phyloP scores from a whole-genome alignment of 2,329 filamentous ascomycete genomes.

The Drechslerella coelobrocha region DNA sequence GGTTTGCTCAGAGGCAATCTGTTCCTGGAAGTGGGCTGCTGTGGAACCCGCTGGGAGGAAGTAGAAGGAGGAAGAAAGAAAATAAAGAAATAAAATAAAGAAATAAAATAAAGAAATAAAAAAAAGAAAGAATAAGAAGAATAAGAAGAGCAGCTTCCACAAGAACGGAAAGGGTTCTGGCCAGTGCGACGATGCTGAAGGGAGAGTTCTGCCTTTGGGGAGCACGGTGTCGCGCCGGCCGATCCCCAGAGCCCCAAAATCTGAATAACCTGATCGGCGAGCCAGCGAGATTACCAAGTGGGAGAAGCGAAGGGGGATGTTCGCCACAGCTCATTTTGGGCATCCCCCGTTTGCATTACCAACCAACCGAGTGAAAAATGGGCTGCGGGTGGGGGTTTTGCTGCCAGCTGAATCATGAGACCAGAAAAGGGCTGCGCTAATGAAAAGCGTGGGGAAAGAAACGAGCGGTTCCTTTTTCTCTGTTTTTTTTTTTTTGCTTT shows the following conservation, averaged over 20 bases:
- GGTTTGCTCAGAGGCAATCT: constrained; percentile 27
- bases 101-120: no score
- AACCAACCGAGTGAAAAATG: constrained; percentile 46
- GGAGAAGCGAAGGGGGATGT: constrained; percentile 40
- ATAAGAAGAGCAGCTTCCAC: neutral
- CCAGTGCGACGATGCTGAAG: no score
- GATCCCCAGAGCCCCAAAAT: constrained; percentile 33
- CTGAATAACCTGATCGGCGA: constrained; percentile 45
- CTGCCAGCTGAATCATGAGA: constrained; percentile 51
- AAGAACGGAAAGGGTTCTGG: neutral
- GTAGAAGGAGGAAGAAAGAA: neutral
- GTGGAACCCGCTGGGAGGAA: constrained; percentile 12
- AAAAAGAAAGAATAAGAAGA: no score
- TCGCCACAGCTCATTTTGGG: constrained; percentile 38
- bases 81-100: neutral
- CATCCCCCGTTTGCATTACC: constrained; percentile 48
- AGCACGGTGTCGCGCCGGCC: constrained; percentile 30
- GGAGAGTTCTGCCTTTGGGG: no score
- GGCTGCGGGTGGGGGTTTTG: constrained; percentile 48
- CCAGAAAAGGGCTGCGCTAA: constrained; percentile 41
- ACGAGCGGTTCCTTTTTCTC: constrained; percentile 44
- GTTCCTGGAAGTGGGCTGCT: constrained; percentile 24
- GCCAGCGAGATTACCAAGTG: constrained; percentile 45
- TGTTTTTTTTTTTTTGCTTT: constrained; percentile 36
- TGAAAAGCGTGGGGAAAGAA: constrained; percentile 45